phyloP scores from a whole-genome alignment of 768 basidiomycete species.

The Omphalotus guepiniiformis region DNA sequence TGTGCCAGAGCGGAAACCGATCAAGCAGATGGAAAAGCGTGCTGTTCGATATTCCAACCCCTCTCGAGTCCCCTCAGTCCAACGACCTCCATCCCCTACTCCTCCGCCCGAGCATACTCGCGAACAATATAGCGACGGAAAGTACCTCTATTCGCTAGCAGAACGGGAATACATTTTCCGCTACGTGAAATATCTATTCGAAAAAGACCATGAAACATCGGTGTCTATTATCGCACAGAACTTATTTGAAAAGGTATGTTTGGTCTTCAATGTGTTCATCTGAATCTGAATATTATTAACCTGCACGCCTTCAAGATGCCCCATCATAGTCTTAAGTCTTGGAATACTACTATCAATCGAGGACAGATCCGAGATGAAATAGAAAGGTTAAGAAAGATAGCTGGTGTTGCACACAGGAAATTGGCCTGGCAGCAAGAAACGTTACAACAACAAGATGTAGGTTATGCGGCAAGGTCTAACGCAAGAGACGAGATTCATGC shows the following conservation, averaged over 20 bases:
- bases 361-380: slow-evolving; percentile 31
- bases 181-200: slow-evolving; percentile 43
- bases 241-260: slow-evolving; percentile 43
- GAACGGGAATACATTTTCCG: slow-evolving; percentile 46
- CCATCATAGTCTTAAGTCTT: slow-evolving; percentile 50
- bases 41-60: neutral
- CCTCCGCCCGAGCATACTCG: slow-evolving; percentile 39
- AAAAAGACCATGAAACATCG: slow-evolving; percentile 44
- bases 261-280: neutral
- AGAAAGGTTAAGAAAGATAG: slow-evolving; percentile 45
- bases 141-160: slow-evolving; percentile 42
- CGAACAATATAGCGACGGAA: slow-evolving; percentile 20
- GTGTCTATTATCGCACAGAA: slow-evolving; percentile 30
- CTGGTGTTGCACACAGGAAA: slow-evolving; percentile 50
- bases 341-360: slow-evolving; percentile 39
- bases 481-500: too few species aligned
- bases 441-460: neutral
- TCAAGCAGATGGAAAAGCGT: slow-evolving; percentile 1
- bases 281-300: too few species aligned
- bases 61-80: slow-evolving; percentile 6
- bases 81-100: slow-evolving; percentile 36
- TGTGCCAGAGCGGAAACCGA: neutral
- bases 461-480: too few species aligned
- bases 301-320: slow-evolving; percentile 43
- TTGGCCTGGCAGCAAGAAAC: neutral